Base-by-base conservation (phyloP, 768 basidiomycete genomes). In the Boletus sensibilis region DNA sequence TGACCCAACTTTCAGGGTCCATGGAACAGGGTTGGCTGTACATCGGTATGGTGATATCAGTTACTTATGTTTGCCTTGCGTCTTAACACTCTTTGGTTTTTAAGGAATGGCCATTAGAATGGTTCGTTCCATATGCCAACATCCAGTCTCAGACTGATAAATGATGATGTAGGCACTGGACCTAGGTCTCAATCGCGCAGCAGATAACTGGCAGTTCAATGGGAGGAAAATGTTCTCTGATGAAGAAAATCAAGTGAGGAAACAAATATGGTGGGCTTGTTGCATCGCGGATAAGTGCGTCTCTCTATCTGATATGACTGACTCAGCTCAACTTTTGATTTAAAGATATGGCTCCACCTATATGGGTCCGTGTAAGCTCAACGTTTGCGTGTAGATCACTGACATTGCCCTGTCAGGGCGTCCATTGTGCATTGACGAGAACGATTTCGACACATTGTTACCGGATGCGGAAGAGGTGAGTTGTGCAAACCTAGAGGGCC, bases 11-110 rank as follows among this genome's bases (percentile, higher is more conserved):
- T 51, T 31, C 57, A 79, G 78, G 79, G 29, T 76, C 78, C 14
- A 91, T 92, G 87, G 87, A 90, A 57, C 86, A 90, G 67, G 90
- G 88, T 1, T 95, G 93, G 93, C 77, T 91, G 45, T 90, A 87
- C 64, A 83, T 87, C 59, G 89, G 89, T 86, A 54, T 43, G 64
- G 54, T 60, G 38, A 45, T 34, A 55, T 55, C 3, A 31, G 1
- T 38, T 31, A 27, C 8, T 45, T 53, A n/a, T 50, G 37, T 55
- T 23, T 53, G 10, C 29, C 40, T 41, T 38, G 14, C n/a, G 2
- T 33, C 6, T 18, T 46, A 20, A 50, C 12, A 40, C 46, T 44
- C 51, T 52, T 66, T 25, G 57, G 29, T 37, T 40, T 23, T 44
- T 10, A 62, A 79, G 86, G 86, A 37, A 86, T 88, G 85, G 90